phyloP scores from a whole-genome alignment of 352 stramenopile species.

The Phytopythium cucurbitacearum region DNA sequence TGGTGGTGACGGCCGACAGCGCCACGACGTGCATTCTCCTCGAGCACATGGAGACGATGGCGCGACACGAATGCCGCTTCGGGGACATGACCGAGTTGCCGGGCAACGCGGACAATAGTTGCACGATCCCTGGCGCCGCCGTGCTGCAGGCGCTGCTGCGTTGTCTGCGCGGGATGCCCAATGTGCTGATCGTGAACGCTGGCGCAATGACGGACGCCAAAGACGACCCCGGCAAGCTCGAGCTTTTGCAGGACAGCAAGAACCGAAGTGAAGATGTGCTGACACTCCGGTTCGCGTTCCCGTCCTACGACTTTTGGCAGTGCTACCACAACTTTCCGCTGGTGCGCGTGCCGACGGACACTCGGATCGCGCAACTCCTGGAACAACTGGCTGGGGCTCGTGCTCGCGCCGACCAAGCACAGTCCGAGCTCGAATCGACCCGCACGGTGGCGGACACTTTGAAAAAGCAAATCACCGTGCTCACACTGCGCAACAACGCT shows the following conservation, averaged over 20 bases:
- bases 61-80: constrained; percentile 25
- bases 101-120: constrained; percentile 6
- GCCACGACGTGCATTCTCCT: constrained; percentile 4
- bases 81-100: constrained; percentile 20
- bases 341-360: constrained; percentile 12
- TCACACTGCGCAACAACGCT: background rate
- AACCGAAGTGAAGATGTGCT: constrained; percentile 5
- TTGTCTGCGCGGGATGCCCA: constrained; percentile 16
- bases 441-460: no score
- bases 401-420: background rate
- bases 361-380: constrained; percentile 10
- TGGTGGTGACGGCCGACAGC: constrained; percentile 12
- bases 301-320: constrained; percentile 32
- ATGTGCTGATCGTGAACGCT: constrained; percentile 13
- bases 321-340: constrained; percentile 29
- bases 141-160: constrained; percentile 29
- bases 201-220: constrained; percentile 15
- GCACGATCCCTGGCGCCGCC: constrained; percentile 11
- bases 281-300: constrained; percentile 28
- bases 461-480: no score
- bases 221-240: constrained; percentile 25
- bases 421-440: no score
- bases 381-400: constrained; percentile 8
- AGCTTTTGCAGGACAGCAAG: constrained; percentile 13
- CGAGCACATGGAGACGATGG: constrained; percentile 18